These are phyloP conservation scores for Medicago ruthenica DNA, from an alignment of 306 rosid species.

Conservation along the genomic window DNA sequence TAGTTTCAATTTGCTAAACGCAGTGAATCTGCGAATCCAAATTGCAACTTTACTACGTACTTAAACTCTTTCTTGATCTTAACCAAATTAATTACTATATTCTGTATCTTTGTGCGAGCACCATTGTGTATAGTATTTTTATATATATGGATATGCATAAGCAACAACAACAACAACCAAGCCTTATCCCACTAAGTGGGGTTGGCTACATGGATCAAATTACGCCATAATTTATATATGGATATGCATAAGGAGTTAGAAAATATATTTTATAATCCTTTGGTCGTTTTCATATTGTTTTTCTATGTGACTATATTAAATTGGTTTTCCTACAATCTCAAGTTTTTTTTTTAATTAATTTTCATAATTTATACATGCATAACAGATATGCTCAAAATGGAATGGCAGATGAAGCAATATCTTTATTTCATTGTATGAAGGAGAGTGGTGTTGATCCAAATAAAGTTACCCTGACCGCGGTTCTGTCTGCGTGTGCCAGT, in stretches of 20 bases:
- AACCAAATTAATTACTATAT: slow-evolving; percentile 7
- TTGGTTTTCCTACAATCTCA: slow-evolving; percentile 28
- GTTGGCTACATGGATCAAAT: too few relatives aligned
- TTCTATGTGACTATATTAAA: neutral
- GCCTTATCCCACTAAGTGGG: too few relatives aligned
- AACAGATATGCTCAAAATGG: slow-evolving; percentile 94
- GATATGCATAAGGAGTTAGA: slow-evolving; percentile 13
- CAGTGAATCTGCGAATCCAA: neutral
- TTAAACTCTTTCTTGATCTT: neutral
- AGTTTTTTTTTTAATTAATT: neutral
- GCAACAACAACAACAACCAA: too few relatives aligned
- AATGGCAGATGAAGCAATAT: slow-evolving; percentile 80
- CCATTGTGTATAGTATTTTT: neutral
- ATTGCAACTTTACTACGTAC: neutral
- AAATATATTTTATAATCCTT: neutral
- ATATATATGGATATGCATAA: too few relatives aligned
- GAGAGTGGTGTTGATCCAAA: slow-evolving; percentile 59
- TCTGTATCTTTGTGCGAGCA: slow-evolving; percentile 10
- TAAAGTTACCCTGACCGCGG: slow-evolving; percentile 74
- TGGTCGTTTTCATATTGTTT: slow-evolving; percentile 13
- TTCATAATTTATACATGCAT: slow-evolving; percentile 34
- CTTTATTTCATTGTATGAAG: slow-evolving; percentile 70
- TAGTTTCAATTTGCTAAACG: neutral
- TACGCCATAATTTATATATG: neutral
- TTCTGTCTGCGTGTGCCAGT: slow-evolving; percentile 79